Evolutionary conservation across 2,329 filamentous ascomycete species (phyloP).

Genomic region (Diplodia corticola): DNA sequence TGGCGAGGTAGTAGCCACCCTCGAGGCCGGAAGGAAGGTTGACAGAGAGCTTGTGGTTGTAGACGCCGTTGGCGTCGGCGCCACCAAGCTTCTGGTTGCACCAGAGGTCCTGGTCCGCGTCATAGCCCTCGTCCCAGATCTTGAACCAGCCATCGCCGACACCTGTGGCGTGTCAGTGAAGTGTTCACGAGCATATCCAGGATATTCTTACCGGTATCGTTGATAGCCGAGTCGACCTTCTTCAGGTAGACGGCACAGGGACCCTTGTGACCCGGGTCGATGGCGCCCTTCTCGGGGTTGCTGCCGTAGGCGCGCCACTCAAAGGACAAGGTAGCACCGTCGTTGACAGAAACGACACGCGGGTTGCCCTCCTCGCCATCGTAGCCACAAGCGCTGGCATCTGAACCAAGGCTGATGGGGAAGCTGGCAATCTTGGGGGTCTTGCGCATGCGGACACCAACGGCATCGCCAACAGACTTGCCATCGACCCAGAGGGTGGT

Average conservation of each 20-base stretch:
- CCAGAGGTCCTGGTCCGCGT: constrained; percentile 59
- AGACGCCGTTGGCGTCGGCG: constrained; percentile 60
- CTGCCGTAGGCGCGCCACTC: constrained; percentile 65
- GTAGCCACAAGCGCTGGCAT: constrained; percentile 70
- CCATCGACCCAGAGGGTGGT: constrained; percentile 40
- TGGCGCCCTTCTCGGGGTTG: constrained; percentile 53
- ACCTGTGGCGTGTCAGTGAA: constrained; percentile 23
- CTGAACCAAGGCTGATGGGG: constrained; percentile 60
- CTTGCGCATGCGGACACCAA: constrained; percentile 67
- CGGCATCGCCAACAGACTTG: constrained; percentile 59
- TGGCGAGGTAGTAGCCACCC: constrained; percentile 68
- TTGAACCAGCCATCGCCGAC: constrained; percentile 74
- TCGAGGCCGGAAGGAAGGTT: constrained; percentile 62
- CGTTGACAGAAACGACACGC: constrained; percentile 48
- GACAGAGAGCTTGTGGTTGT: constrained; percentile 55
- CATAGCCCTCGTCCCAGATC: constrained; percentile 70
- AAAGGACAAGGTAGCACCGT: constrained; percentile 63
- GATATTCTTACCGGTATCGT: constrained; percentile 44
- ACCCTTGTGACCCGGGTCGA: constrained; percentile 65
- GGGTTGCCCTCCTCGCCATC: constrained; percentile 51
- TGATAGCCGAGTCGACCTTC: constrained; percentile 59
- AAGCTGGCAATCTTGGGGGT: constrained; percentile 54
- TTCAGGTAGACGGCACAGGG: constrained; percentile 76
- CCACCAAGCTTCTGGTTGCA: constrained; percentile 69
- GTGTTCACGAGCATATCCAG: not conserved